A percentile compares a stretch with the other conserved stretches of the same genome.
phyloP scores from a whole-genome alignment of 1,139 yeast species.

The Diutina neorugosa region DNA sequence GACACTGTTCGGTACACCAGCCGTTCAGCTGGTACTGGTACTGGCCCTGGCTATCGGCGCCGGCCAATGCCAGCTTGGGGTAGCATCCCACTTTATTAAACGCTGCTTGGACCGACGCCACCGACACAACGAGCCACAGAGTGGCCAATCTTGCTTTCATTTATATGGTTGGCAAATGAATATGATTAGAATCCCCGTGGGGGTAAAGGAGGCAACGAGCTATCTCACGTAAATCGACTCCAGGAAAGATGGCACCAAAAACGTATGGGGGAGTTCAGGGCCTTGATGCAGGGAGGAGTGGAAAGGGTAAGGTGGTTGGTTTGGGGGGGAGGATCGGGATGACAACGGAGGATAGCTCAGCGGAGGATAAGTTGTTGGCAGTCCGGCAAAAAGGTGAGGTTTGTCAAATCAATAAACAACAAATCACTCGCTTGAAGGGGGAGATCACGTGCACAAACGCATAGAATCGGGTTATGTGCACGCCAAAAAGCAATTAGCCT shows the following conservation, averaged over 20 bases:
- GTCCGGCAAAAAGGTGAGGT: background rate
- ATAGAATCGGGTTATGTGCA: background rate
- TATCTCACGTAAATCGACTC: background rate
- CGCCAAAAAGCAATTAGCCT: background rate
- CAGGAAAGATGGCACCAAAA: background rate
- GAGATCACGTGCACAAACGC: background rate
- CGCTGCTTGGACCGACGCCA: background rate
- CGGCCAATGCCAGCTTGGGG: background rate
- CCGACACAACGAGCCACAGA: background rate
- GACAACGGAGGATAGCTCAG: background rate
- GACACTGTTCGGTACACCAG: slow-evolving; percentile 36
- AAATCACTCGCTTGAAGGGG: background rate
- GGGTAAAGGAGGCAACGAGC: background rate
- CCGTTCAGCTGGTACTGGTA: slow-evolving; percentile 40
- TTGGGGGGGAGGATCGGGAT: background rate
- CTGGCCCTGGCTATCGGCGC: slow-evolving; percentile 12
- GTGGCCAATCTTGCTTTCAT: background rate
- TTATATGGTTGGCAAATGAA: background rate
- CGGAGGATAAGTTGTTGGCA: background rate
- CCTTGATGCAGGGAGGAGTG: background rate
- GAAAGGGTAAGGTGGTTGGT: background rate
- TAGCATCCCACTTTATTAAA: background rate
- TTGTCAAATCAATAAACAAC: background rate
- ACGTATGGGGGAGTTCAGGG: background rate
- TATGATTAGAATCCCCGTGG: background rate